These are phyloP conservation scores for Asclepias syriaca DNA, from an alignment of 257 asterid genomes.

Conservation along the genomic window DNA sequence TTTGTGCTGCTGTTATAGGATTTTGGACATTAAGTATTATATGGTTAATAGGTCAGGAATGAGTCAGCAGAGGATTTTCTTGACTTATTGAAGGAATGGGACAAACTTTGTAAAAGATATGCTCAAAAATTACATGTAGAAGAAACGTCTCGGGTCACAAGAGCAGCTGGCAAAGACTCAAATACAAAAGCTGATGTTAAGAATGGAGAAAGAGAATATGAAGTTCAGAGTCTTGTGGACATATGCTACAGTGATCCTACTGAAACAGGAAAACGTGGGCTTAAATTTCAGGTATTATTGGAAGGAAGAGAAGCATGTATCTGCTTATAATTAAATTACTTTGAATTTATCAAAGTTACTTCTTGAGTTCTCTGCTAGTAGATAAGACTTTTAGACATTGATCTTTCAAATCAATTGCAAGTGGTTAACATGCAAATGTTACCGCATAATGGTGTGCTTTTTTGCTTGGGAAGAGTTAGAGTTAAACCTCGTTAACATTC, in stretches of 20 bases:
- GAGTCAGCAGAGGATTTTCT: conserved; percentile 59
- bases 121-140: not conserved
- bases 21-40: not conserved
- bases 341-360: not conserved
- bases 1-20: not conserved
- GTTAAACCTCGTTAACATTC: not conserved
- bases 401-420: not conserved
- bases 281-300: conserved; percentile 56
- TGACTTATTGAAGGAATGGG: conserved; percentile 57
- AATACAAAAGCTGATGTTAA: conserved; percentile 14
- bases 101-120: conserved; percentile 39
- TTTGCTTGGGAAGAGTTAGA: not conserved
- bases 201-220: conserved; percentile 19
- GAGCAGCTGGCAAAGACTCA: not conserved
- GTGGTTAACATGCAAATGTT: not conserved
- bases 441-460: not conserved
- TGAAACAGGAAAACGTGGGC: conserved; percentile 14
- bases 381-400: not conserved
- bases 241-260: conserved; percentile 59
- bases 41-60: conserved; percentile 48
- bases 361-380: not conserved
- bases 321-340: not conserved
- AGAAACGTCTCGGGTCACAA: not conserved
- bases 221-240: conserved; percentile 46
- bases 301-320: not conserved